Conservation (phyloP, 2,329 filamentous ascomycete genomes). For the Diaporthe capsici region DNA sequence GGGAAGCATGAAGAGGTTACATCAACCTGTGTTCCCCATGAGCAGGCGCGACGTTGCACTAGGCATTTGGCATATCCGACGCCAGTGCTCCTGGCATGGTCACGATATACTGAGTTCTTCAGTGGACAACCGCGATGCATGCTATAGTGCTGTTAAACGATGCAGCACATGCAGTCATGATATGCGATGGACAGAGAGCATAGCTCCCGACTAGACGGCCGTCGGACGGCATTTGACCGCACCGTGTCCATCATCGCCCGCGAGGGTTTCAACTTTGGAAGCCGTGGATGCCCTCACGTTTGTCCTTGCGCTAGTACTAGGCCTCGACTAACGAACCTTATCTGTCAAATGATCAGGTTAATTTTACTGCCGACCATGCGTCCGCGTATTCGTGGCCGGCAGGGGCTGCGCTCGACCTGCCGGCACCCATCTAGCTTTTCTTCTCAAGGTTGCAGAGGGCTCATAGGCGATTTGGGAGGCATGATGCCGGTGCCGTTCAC, state of each 20-base stretch:
- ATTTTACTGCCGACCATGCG: not conserved
- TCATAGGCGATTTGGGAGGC: not conserved
- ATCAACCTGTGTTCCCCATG: not conserved
- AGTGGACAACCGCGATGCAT: not conserved
- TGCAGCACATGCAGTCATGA: not conserved
- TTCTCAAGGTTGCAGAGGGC: not conserved
- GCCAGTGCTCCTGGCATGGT: not conserved
- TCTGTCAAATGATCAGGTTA: not conserved
- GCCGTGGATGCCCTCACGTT: not conserved
- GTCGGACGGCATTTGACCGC: not conserved
- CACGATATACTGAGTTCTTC: not conserved
- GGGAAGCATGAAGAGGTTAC: not conserved
- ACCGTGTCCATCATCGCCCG: not conserved
- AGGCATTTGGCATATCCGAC: too few relatives aligned
- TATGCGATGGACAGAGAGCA: not conserved
- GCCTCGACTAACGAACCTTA: constrained; percentile 18
- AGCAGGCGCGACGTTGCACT: not conserved
- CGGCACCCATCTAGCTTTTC: constrained; percentile 5
- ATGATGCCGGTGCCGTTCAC: not conserved
- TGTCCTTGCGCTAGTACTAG: not conserved
- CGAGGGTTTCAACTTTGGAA: not conserved
- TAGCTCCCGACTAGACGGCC: not conserved
- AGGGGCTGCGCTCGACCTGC: not conserved
- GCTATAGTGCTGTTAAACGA: not conserved
- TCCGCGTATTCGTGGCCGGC: constrained; percentile 1